Percentiles rank a stretch among this genome's conserved stretches.
These are phyloP conservation scores for Chamaenerion angustifolium DNA, from an alignment of 345 rosid species.

Conservation along the genomic window DNA sequence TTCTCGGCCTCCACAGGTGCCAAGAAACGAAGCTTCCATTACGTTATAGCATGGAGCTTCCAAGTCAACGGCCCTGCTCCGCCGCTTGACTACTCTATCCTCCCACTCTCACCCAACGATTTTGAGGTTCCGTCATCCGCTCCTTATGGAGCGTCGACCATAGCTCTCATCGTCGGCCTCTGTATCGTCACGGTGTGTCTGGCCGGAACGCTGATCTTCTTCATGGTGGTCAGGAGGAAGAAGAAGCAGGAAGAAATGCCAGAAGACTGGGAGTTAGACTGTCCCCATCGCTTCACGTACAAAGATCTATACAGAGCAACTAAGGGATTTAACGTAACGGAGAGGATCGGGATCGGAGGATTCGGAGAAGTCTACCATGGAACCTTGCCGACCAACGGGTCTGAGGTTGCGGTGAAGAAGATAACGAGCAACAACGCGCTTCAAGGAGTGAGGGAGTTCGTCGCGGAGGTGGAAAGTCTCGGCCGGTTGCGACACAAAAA, in stretches of 20 bases:
- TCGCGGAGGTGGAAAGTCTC: too few species aligned
- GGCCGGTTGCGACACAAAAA: conserved; percentile 53
- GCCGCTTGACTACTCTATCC: conserved; percentile 21
- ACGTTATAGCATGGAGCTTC: conserved; percentile 79
- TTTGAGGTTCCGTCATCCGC: not conserved
- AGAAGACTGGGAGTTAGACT: conserved; percentile 65
- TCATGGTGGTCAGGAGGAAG: conserved; percentile 8
- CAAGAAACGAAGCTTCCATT: conserved; percentile 44
- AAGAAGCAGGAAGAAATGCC: conserved; percentile 15
- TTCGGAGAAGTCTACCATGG: too few species aligned
- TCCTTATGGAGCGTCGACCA: conserved; percentile 6
- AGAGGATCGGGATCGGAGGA: too few species aligned
- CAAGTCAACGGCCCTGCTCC: conserved; percentile 23
- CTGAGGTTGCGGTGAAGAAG: too few species aligned
- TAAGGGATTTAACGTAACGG: too few species aligned
- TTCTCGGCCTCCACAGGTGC: conserved; percentile 69
- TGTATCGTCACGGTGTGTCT: conserved; percentile 12
- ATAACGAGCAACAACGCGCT: too few species aligned
- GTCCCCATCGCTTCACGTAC: conserved; percentile 72
- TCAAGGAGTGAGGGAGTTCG: too few species aligned
- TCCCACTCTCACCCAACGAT: conserved; percentile 30
- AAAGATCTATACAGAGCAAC: too few species aligned
- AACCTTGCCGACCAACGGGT: too few species aligned
- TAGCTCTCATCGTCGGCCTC: conserved; percentile 23
- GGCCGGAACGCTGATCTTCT: conserved; percentile 16